phyloP scores from a whole-genome alignment of 2,329 filamentous ascomycete species.

The Sporothrix luriei region DNA sequence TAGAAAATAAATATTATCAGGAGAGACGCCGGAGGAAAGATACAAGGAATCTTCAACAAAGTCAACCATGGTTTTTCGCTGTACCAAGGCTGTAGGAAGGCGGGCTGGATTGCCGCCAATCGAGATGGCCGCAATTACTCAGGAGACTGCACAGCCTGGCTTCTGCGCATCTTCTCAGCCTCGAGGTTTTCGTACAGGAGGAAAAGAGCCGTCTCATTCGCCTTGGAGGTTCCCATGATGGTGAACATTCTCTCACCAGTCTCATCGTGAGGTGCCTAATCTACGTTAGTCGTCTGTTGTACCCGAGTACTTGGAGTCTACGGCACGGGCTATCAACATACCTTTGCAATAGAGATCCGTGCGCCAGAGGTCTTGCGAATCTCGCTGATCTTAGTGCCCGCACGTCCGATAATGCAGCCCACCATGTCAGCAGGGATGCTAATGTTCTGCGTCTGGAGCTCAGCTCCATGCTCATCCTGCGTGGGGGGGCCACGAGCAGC shows the following conservation, averaged over 20 bases:
- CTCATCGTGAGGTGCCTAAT: constrained; percentile 86
- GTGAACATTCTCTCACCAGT: constrained; percentile 99
- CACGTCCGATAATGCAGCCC: constrained; percentile 96
- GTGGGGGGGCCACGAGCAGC: constrained; percentile 79
- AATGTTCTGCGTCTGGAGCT: constrained; percentile 98
- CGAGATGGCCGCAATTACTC: constrained; percentile 48
- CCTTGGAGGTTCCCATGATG: constrained; percentile 91
- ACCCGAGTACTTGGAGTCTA: neutral
- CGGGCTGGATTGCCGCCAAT: constrained; percentile 31
- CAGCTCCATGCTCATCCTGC: constrained; percentile 93
- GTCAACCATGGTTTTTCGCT: constrained; percentile 3
- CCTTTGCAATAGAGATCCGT: constrained; percentile 96
- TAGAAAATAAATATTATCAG: constrained; percentile 45
- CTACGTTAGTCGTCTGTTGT: constrained; percentile 34
- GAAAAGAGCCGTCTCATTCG: constrained; percentile 94
- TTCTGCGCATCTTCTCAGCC: constrained; percentile 97
- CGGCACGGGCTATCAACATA: constrained; percentile 36
- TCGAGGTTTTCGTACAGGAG: constrained; percentile 98
- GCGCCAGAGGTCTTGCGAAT: constrained; percentile 96
- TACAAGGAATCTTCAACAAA: constrained; percentile 32
- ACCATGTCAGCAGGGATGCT: constrained; percentile 99
- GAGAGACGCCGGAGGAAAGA: constrained; percentile 34
- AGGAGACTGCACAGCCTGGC: constrained; percentile 63
- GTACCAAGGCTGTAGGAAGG: neutral
- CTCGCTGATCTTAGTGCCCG: constrained; percentile 96